Evolutionary conservation across 164 flowering plant species (phyloP).

Genomic region (Chimonanthus salicifolius): DNA sequence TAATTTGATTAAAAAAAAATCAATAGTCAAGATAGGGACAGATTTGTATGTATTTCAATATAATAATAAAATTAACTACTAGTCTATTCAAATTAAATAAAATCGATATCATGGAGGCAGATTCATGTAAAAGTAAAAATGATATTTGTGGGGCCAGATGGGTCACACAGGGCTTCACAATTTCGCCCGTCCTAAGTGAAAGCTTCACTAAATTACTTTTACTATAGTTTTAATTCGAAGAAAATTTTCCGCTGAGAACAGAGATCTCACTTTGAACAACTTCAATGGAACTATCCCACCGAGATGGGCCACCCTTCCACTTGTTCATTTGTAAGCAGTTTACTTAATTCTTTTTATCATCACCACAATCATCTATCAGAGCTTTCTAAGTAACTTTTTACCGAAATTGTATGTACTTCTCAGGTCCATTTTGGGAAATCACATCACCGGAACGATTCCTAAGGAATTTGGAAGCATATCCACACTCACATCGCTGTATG

Average conservation of each 20-base stretch:
- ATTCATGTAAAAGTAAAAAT: too few species aligned
- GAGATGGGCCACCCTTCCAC: slow-evolving; percentile 50
- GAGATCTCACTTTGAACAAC: slow-evolving; percentile 62
- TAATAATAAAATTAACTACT: too few species aligned
- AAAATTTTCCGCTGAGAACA: slow-evolving; percentile 12
- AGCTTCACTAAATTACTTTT: too few species aligned
- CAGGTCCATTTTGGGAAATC: slow-evolving; percentile 46
- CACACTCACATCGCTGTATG: slow-evolving; percentile 20
- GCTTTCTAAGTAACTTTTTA: not conserved
- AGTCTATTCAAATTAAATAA: too few species aligned
- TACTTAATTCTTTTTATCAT: too few species aligned
- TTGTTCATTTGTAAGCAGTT: slow-evolving; percentile 40
- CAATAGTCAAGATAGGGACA: too few species aligned
- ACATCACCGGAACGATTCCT: slow-evolving; percentile 16
- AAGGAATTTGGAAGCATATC: slow-evolving; percentile 23
- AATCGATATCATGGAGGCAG: too few species aligned
- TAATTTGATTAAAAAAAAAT: too few species aligned
- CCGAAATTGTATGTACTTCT: slow-evolving; percentile 4
- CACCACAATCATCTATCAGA: not conserved
- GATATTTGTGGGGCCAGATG: too few species aligned
- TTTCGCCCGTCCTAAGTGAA: too few species aligned
- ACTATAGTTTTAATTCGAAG: not conserved
- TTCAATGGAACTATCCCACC: slow-evolving; percentile 61
- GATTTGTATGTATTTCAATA: too few species aligned
- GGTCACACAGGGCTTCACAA: too few species aligned